Base-by-base conservation (phyloP, 2,329 filamentous ascomycete genomes). In the Cadophora sp. region DNA sequence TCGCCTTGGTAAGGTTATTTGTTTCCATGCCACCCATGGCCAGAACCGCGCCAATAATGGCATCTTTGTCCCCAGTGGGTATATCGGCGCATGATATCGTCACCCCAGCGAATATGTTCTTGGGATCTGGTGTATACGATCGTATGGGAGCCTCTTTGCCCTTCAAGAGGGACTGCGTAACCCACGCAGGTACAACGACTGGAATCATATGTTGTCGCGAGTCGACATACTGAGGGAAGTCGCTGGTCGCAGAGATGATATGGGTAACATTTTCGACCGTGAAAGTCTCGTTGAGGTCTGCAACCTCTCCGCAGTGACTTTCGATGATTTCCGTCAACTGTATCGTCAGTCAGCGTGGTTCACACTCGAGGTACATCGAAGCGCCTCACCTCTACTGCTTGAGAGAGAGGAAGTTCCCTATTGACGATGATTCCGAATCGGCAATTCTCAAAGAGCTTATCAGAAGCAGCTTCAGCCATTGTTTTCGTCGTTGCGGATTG, bases 101-200 rank as follows among this genome's bases (percentile, higher is more conserved):
- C 51, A 98, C 91, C 73, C 93, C 90, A 62, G 92, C 92, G 80
- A 99, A 92, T 78, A 97, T 96, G 77, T 97, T 89, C 68, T 91
- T 88, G 1, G 95, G 94, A 75, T 99, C 96, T 1, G 96, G 96
- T 56, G 91, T 97, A 79, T 91, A 97, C 19, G 93, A 92, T 50
- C 95, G 89, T 11, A 94, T 88, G 73, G 93, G 93, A 40, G 90
- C 90, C 64, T 91, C 84, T 77, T 91, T 94, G 67, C 84, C 84
- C 74, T 90, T 91, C 26, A 84, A 79, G 1, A 97, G 79, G 4
- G 92, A 96, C 27, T 85, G 84, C 3, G 87, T 85, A 58, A 97
- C 87, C 95, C 96, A 99, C 66, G 87, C 83, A 3, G 92, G 89
- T 72, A 89, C 94, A 31, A 98, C 90, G 0, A 98, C 92, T 12